Evolutionary conservation across 208 protist genomes (phyloP).

Genomic region (Crithidia sp.): DNA sequence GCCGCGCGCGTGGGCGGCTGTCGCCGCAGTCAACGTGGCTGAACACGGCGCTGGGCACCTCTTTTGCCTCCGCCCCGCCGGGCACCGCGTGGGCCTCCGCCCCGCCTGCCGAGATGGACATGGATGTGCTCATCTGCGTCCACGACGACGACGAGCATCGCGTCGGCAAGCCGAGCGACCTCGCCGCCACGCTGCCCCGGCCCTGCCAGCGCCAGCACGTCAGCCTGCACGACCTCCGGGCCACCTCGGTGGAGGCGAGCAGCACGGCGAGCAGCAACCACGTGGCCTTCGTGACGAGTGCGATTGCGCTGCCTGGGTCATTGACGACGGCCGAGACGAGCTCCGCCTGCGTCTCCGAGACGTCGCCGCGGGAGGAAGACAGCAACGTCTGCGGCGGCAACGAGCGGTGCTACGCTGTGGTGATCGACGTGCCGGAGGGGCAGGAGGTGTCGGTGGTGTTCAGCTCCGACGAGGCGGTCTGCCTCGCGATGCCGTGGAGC

Average conservation of each 20-base stretch:
- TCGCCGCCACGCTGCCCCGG: slow-evolving; percentile 9
- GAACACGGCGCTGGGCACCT: neutral
- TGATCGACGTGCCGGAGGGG: slow-evolving; percentile 19
- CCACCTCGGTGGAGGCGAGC: neutral
- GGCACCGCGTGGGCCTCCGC: slow-evolving; percentile 13
- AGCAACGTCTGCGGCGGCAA: neutral
- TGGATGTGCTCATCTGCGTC: slow-evolving; percentile 15
- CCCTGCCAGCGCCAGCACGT: slow-evolving; percentile 17
- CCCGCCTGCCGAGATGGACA: slow-evolving; percentile 1
- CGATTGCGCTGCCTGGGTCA: slow-evolving; percentile 1
- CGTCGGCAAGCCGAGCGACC: neutral
- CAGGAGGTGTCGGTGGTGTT: slow-evolving; percentile 18
- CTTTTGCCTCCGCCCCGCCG: neutral
- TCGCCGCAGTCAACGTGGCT: slow-evolving; percentile 14
- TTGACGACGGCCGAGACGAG: slow-evolving; percentile 13
- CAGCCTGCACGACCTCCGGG: slow-evolving; percentile 18
- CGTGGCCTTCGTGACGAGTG: neutral
- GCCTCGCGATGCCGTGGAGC: slow-evolving; percentile 10
- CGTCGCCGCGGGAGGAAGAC: slow-evolving; percentile 10
- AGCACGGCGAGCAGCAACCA: neutral
- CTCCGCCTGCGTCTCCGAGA: slow-evolving; percentile 4
- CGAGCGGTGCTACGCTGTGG: slow-evolving; percentile 25
- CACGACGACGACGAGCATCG: slow-evolving; percentile 11
- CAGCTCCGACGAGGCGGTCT: slow-evolving; percentile 22
- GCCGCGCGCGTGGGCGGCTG: slow-evolving; percentile 7